Evolutionary conservation across 495 filamentous ascomycete genomes (phyloP).

Genomic region (Alectoria sarmentosa): DNA sequence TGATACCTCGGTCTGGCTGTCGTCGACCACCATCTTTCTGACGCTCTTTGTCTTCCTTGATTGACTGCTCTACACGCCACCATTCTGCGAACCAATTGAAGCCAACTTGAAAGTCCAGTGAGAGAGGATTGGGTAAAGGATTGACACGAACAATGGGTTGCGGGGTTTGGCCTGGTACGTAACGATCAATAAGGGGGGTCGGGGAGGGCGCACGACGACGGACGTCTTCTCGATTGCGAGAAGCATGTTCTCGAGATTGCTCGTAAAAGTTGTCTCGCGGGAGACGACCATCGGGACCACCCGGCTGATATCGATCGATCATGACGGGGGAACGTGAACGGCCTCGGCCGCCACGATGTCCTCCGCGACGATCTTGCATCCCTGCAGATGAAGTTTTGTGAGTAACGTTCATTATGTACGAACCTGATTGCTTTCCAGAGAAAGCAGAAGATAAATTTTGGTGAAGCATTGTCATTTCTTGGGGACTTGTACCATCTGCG

Average conservation of each 20-base stretch:
- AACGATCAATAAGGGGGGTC: constrained; percentile 79
- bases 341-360: constrained; percentile 35
- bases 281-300: constrained; percentile 49
- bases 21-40: constrained; percentile 57
- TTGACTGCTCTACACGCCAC: constrained; percentile 80
- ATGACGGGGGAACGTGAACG: constrained; percentile 66
- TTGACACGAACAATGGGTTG: constrained; percentile 57
- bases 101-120: constrained; percentile 84
- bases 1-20: constrained; percentile 55
- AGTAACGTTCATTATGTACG: constrained; percentile 5
- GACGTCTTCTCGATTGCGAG: constrained; percentile 55
- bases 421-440: background rate
- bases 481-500: background rate
- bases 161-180: constrained; percentile 76
- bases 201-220: constrained; percentile 59
- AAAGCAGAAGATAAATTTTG: background rate
- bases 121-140: constrained; percentile 73
- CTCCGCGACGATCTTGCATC: constrained; percentile 40
- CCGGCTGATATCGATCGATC: constrained; percentile 67
- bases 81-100: constrained; percentile 97
- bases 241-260: constrained; percentile 56
- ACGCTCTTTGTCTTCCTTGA: constrained; percentile 83
- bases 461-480: background rate
- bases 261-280: constrained; percentile 45
- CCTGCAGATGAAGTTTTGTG: constrained; percentile 27